Evolutionary conservation across 805 yeast species (phyloP), one percentile per base, ranked within the genome.

Genomic region (Tetrapisispora phaffii): DNA sequence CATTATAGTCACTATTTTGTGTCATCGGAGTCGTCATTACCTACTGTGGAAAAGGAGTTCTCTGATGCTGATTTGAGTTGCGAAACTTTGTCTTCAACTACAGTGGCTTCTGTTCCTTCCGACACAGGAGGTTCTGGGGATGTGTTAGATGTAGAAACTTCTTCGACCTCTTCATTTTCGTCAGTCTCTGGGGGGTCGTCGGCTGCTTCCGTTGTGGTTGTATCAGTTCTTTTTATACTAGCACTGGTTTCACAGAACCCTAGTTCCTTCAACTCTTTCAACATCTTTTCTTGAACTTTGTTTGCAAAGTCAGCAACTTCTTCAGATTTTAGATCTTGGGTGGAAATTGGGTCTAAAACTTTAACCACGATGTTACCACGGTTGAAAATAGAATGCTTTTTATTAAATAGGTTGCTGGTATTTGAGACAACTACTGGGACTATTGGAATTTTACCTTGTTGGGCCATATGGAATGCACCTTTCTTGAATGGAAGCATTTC

Each of bases 381-480:
- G 54, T 80, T 78, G 64, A 90, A 86, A 15, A 76, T 71, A 48
- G 75, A 74, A 34, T 71, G 64, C 50, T 73, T 74, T 41, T 82
- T 65, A 57, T 77, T 76, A 68, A 84, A 75, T 39, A 93, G 61
- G 24, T 77, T 74, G 3, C 95, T 80, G 45, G 95, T 85, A 69
- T 93, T 93, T 26, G 90, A 77, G 8, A 86, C 87, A 12, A 86
- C 94, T 41, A 84, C 71, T 8, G 99, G 98, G 19, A 93, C 78
- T 42, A 93, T 71, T 16, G 97, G 97, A 32, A 90, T 79, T 36
- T 78, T 79, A 6, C 95, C 95, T 66, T 88, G 95, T 50, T 84
- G 83, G 7, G 99, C 99, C 59, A 93, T 74, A 66, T 93, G 96
- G 79, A 93, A 93, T 0, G 97, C 97, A 44, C 99, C 99, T 62